Conservation (phyloP, 805 yeast species). For the Metschnikowia lachancei region DNA sequence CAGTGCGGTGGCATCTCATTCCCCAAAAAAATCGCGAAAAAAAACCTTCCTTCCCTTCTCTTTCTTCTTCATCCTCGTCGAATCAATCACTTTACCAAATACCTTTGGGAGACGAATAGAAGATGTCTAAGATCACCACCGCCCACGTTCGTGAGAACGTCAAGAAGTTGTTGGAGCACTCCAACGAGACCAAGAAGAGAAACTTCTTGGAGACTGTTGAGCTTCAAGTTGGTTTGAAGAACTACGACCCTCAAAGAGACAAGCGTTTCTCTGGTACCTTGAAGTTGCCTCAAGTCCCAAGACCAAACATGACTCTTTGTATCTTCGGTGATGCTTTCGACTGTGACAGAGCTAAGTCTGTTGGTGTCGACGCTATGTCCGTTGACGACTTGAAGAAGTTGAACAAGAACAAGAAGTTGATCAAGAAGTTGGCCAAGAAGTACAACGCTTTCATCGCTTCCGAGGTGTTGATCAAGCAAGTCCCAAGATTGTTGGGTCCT, state of each 20-base stretch:
- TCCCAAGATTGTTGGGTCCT: conserved; percentile 99
- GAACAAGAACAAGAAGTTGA: conserved; percentile 99
- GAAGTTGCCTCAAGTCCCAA: conserved; percentile 97
- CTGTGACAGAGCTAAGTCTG: conserved; percentile 99
- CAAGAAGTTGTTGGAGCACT: conserved; percentile 82
- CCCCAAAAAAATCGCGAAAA: conserved; percentile 1
- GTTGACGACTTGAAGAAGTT: conserved; percentile 99
- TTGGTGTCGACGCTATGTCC: conserved; percentile 99
- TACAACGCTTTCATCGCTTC: conserved; percentile 99
- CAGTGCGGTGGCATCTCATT: not conserved
- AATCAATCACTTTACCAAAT: conserved; percentile 47
- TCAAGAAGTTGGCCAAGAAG: conserved; percentile 99
- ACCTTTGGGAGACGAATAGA: conserved; percentile 72
- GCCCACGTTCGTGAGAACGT: conserved; percentile 97
- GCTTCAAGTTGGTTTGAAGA: conserved; percentile 99
- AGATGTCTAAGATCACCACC: conserved; percentile 85
- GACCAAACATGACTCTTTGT: conserved; percentile 99
- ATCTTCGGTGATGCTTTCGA: conserved; percentile 99
- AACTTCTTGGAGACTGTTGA: conserved; percentile 99
- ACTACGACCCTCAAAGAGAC: conserved; percentile 99
- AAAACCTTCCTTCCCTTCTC: conserved; percentile 6
- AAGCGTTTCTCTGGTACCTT: conserved; percentile 99
- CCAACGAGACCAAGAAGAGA: conserved; percentile 98
- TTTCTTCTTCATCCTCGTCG: conserved; percentile 51
- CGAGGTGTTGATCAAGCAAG: conserved; percentile 98